These are phyloP conservation scores for Xylariomycetidae sp. DNA, from an alignment of 2,329 filamentous ascomycete genomes.

Conservation along the genomic window DNA sequence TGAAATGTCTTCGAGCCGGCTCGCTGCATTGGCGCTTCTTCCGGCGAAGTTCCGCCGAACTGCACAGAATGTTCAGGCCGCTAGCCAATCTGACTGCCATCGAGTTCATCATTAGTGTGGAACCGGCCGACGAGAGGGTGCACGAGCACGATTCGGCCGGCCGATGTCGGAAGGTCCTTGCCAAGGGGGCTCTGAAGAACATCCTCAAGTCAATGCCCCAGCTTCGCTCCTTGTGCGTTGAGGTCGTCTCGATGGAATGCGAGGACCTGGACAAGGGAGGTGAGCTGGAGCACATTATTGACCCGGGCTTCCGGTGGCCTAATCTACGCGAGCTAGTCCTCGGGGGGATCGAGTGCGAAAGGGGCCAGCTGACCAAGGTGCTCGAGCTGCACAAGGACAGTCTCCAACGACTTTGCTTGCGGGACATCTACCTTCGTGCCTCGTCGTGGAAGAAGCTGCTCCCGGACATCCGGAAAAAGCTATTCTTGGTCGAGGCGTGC, in stretches of 20 bases:
- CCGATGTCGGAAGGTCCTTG: conserved; percentile 12
- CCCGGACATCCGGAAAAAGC: conserved; percentile 17
- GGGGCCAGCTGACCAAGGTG: conserved; percentile 17
- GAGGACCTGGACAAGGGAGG: conserved; percentile 8
- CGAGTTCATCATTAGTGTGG: conserved; percentile 15
- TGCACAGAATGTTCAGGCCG: conserved; percentile 14
- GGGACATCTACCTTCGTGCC: conserved; percentile 14
- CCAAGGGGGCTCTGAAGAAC: conserved; percentile 15
- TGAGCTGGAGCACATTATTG: conserved; percentile 15
- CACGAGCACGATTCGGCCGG: conserved; percentile 5
- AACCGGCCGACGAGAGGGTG: conserved; percentile 4
- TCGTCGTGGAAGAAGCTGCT: conserved; percentile 22
- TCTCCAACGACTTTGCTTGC: conserved; percentile 18
- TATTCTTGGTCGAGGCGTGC: conserved; percentile 17
- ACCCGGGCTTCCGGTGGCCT: conserved; percentile 18
- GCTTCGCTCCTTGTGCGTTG: conserved; percentile 17
- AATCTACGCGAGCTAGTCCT: conserved; percentile 17
- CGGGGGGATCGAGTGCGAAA: conserved; percentile 16
- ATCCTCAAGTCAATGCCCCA: conserved; percentile 18
- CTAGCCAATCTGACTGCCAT: conserved; percentile 17
- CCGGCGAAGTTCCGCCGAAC: conserved; percentile 8
- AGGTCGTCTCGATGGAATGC: conserved; percentile 9
- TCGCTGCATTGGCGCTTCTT: conserved; percentile 21
- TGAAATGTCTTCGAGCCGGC: conserved; percentile 15
- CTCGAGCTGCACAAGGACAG: conserved; percentile 19